Base-by-base conservation (phyloP, 192 early-diverging fungal species). In the Coemansia biformis region DNA sequence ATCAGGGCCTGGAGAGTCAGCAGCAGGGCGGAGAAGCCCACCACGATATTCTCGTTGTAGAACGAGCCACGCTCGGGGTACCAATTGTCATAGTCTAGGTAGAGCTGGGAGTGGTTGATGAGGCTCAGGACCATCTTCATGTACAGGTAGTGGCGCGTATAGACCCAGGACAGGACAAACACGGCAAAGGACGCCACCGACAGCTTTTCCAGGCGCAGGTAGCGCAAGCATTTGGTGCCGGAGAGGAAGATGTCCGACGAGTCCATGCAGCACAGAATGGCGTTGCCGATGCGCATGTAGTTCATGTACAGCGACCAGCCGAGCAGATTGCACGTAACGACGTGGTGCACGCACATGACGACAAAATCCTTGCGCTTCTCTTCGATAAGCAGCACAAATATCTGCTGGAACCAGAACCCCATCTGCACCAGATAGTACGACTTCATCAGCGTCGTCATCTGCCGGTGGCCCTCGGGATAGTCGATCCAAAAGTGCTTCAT, bases 341-440 rank as follows among this genome's bases (percentile, higher is more conserved):
- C 59, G 58, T 92, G 87, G 65, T 92, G 89, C 8, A 78, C 44
- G 29, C 81, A 38, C 85, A 87, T 87, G 46, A 76, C 83, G 26
- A 62, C 37, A 66, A 81, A 82, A 59, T 89, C 85, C 63, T 86
- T 86, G 61, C 87, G 79, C 23, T 66, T 74, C 68, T 87, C 82
- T 32, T 89, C 85, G 17, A 84, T 76, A 50, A 86, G 63, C 42
- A 89, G 46, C 9, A 83, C 83, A 63, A 85, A 87, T 30, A 85
- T 56, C 70, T 89, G 87, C 57, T 89, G 87, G 38, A 89, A 48
- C 84, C 85, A 87, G 64, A 82, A 86, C n/a, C 79, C 84, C 37
- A 84, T 71, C 50, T 89, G 85, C 24, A 84, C 55, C 46, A 89
- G 48, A 45, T 89, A 89, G 55, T 89, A 89, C 35, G 66, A 70